phyloP scores from a whole-genome alignment of 2,329 filamentous ascomycete species.

The Capronia epimyces region DNA sequence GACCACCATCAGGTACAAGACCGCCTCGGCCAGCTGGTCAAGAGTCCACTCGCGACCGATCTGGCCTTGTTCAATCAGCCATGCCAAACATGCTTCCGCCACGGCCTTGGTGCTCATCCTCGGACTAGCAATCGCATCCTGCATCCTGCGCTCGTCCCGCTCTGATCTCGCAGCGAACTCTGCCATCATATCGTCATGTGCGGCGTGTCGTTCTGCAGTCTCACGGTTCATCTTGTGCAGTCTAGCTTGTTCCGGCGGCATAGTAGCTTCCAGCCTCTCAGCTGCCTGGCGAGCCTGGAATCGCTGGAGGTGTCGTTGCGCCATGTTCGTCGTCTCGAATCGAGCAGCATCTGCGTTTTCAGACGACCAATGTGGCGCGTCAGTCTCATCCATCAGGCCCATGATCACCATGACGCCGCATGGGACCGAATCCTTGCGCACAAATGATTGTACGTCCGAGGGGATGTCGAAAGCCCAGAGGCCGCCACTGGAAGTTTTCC shows the following conservation, averaged over 20 bases:
- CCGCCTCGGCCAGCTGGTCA: conserved; percentile 27
- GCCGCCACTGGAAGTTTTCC: conserved; percentile 21
- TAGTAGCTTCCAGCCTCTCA: conserved; percentile 27
- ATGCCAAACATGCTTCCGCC: conserved; percentile 29
- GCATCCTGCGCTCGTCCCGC: conserved; percentile 27
- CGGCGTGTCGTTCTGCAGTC: conserved; percentile 19
- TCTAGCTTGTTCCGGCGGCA: conserved; percentile 31
- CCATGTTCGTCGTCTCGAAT: conserved; percentile 15
- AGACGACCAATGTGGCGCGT: conserved; percentile 30
- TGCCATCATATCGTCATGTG: conserved; percentile 25
- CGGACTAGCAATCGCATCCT: conserved; percentile 30
- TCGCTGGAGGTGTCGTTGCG: conserved; percentile 20
- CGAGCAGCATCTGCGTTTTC: conserved; percentile 12
- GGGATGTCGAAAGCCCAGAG: conserved; percentile 30
- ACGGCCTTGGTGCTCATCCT: conserved; percentile 28
- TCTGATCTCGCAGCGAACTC: conserved; percentile 16
- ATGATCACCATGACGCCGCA: conserved; percentile 32
- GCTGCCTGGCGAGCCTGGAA: conserved; percentile 23
- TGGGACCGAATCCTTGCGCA: conserved; percentile 29
- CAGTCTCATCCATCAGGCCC: conserved; percentile 27
- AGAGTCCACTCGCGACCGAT: conserved; percentile 29
- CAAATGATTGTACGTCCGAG: conserved; percentile 24
- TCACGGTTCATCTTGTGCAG: conserved; percentile 25
- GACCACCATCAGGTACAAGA: conserved; percentile 31
- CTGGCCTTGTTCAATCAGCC: conserved; percentile 27